phyloP scores from a whole-genome alignment of 768 basidiomycete species.

The Suillus luteus region DNA sequence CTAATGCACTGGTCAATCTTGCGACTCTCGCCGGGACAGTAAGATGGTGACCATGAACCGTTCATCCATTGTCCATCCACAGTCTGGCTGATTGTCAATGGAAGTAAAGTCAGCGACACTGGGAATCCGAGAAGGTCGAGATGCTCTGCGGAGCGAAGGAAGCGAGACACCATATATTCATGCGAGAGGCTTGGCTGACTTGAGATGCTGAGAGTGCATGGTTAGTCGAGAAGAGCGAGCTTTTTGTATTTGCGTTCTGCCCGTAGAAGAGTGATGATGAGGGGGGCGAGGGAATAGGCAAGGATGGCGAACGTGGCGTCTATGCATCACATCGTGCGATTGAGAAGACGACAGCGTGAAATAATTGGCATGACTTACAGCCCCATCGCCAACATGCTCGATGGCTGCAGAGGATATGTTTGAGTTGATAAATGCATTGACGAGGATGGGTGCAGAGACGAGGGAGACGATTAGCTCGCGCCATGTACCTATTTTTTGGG shows the following conservation, averaged over 20 bases:
- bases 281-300: conserved; percentile 50
- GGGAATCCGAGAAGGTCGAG: conserved; percentile 54
- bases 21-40: too few species aligned
- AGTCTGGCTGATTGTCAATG: conserved; percentile 50
- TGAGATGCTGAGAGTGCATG: conserved; percentile 1
- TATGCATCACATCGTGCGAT: too few species aligned
- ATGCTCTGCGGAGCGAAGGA: conserved; percentile 30
- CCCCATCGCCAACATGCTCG: conserved; percentile 67
- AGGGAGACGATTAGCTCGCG: conserved; percentile 52
- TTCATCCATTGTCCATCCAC: conserved; percentile 46
- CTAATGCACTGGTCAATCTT: too few species aligned
- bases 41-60: conserved; percentile 34
- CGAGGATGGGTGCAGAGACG: conserved; percentile 52
- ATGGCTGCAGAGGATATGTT: conserved; percentile 51
- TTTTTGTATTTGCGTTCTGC: conserved; percentile 50
- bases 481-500: too few species aligned
- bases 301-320: conserved; percentile 62
- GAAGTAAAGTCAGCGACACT: conserved; percentile 54
- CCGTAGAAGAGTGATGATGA: conserved; percentile 57
- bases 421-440: conserved; percentile 66
- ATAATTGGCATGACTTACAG: conserved; percentile 42
- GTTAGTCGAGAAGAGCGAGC: conserved; percentile 31
- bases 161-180: conserved; percentile 9
- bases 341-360: background rate
- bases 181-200: background rate